These are phyloP conservation scores for Curvularia sp. DNA, from an alignment of 2,329 filamentous ascomycete genomes.

Conservation along the genomic window DNA sequence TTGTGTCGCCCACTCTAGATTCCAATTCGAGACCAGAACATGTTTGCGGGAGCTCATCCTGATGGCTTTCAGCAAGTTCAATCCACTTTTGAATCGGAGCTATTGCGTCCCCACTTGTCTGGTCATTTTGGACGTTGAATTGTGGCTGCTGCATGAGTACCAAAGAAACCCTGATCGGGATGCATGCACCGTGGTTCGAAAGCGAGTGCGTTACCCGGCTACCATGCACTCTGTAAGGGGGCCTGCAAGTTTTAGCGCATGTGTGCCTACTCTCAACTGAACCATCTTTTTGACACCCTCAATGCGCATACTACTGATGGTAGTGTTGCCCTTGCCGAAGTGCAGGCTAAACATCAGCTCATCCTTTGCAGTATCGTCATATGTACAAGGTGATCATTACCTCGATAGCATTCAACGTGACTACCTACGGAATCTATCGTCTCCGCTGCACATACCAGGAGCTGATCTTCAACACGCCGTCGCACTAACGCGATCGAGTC, in stretches of 20 bases:
- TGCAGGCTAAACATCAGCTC: slow-evolving; percentile 30
- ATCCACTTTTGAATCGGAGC: slow-evolving; percentile 60
- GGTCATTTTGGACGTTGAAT: slow-evolving; percentile 61
- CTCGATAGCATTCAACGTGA: slow-evolving; percentile 66
- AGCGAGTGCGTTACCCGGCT: slow-evolving; percentile 53
- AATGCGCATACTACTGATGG: slow-evolving; percentile 58
- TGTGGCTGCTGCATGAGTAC: slow-evolving; percentile 62
- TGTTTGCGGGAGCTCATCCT: slow-evolving; percentile 9
- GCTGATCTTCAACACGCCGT: slow-evolving; percentile 57
- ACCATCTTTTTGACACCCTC: slow-evolving; percentile 60
- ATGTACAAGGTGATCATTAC: slow-evolving; percentile 44
- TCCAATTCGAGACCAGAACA: slow-evolving; percentile 44
- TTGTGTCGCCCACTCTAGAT: slow-evolving; percentile 46
- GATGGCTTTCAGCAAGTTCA: slow-evolving; percentile 27
- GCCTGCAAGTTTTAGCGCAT: slow-evolving; percentile 57
- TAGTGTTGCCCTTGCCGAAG: slow-evolving; percentile 62
- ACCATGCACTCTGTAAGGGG: slow-evolving; percentile 65
- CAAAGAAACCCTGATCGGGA: slow-evolving; percentile 63
- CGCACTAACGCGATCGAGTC: slow-evolving; percentile 64
- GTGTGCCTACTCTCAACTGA: slow-evolving; percentile 60
- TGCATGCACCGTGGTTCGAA: background rate
- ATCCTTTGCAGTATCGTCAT: background rate
- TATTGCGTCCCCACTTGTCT: slow-evolving; percentile 59
- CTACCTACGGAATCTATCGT: slow-evolving; percentile 65
- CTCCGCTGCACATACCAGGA: slow-evolving; percentile 60